These are phyloP conservation scores for Teratosphaeria nubilosa DNA, from an alignment of 2,329 filamentous ascomycete species.

Conservation along the genomic window DNA sequence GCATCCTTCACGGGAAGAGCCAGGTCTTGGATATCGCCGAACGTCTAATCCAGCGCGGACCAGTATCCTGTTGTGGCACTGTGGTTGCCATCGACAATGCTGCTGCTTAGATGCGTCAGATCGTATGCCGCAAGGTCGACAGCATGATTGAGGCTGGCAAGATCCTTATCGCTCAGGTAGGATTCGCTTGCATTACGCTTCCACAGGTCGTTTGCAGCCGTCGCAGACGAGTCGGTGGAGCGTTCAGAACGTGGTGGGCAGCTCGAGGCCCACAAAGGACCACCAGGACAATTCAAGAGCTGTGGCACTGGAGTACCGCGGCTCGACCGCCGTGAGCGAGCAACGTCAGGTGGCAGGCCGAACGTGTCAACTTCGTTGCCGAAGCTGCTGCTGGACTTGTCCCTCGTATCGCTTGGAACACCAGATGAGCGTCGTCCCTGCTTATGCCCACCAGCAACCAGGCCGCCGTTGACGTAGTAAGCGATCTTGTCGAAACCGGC, in stretches of 20 bases:
- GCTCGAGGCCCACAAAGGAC: not conserved
- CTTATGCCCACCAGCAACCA: not conserved
- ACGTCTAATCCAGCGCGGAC: not conserved
- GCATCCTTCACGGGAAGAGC: not conserved
- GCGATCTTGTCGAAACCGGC: not conserved
- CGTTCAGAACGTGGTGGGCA: not conserved
- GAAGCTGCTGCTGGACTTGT: not conserved
- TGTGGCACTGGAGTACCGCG: not conserved
- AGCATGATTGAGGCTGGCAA: not conserved
- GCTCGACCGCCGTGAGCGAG: not conserved
- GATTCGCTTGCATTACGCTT: not conserved
- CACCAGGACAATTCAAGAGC: not conserved
- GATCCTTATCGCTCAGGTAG: not conserved
- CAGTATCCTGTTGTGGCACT: not conserved
- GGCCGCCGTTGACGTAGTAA: not conserved
- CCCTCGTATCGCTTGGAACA: not conserved
- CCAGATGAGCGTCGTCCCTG: not conserved
- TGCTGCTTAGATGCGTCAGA: not conserved
- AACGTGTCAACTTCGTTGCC: not conserved
- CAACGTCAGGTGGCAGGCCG: not conserved
- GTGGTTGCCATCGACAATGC: not conserved
- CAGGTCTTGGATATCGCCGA: not conserved
- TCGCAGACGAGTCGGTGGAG: not conserved
- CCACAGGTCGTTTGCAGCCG: not conserved
- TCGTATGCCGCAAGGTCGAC: not conserved